A percentile compares a stretch with the other conserved stretches of the same genome.
Conservation (phyloP, 169 alveolate genomes). For the Plasmodium ovale region DNA sequence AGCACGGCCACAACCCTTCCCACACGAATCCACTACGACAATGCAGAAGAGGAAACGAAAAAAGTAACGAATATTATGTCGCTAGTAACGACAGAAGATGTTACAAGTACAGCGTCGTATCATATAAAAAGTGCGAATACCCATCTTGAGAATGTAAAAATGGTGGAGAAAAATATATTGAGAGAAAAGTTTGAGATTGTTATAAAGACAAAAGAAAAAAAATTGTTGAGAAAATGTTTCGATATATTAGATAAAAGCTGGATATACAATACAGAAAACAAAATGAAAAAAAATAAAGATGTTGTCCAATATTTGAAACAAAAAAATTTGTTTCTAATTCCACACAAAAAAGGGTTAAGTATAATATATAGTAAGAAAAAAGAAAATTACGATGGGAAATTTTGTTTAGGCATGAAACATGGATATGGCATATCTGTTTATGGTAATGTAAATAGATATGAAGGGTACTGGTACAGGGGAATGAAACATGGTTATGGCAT, state of each 20-base stretch:
- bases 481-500: conserved; percentile 75
- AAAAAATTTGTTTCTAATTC: conserved; percentile 34
- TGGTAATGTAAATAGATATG: conserved; percentile 65
- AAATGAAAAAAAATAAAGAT: conserved; percentile 35
- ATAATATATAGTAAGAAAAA: conserved; percentile 47
- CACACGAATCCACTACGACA: background rate
- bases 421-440: conserved; percentile 72
- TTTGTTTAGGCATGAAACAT: conserved; percentile 71
- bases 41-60: background rate
- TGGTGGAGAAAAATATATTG: background rate
- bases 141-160: conserved; percentile 2
- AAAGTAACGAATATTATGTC: background rate
- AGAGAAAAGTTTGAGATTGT: conserved; percentile 38
- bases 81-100: background rate
- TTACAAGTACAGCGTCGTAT: background rate
- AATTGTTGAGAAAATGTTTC: conserved; percentile 28
- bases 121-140: background rate
- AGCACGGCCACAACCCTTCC: background rate
- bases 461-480: conserved; percentile 72
- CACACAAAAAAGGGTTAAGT: conserved; percentile 73
- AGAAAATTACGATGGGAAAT: conserved; percentile 73
- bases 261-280: conserved; percentile 50
- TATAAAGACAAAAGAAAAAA: conserved; percentile 29
- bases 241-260: conserved; percentile 48
- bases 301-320: conserved; percentile 58